Base-by-base conservation (phyloP, 2,329 filamentous ascomycete species). In the Aspergillus novofumigatus region DNA sequence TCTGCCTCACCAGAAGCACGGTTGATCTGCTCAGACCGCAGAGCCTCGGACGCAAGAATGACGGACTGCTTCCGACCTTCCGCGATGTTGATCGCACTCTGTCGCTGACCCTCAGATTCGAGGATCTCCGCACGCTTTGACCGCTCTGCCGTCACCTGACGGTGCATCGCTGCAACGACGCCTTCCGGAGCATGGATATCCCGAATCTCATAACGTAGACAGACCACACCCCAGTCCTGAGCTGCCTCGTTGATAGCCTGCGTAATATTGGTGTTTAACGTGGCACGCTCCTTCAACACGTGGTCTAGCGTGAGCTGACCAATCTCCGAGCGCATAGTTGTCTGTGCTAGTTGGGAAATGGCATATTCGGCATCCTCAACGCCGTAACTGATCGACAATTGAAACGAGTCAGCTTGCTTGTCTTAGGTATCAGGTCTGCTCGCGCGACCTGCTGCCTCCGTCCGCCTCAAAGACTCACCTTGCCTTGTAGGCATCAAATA, bases 281-380 rank as follows among this genome's bases (percentile, higher is more conserved):
- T 91, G 3, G 92, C 91, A 62, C 94, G 91, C 81, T 99, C 94
- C 75, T 97, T 97, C 57, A 99, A 84, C 48, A 99, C 94, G 77
- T 99, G 93, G 76, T 99, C 94, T 67, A 99, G 89, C 0, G 91
- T 90, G 59, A 99, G 83, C 76, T 97, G 94, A 63, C 94, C 94
- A 68, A 99, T 99, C 77, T 99, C 94, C 69, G 90, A 95, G 69
- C 94, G 91, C 94, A 99, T 99, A 0, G 94, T 97, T 10, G 94
- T 99, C 78, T 99, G 94, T 17, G 94, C 94, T 49, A 99, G 87
- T 73, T 99, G 94, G 8, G 91, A 94, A 73, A 99, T 97, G 75
- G 94, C 94, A 75, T 99, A 99, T 75, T 99, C 94, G 61, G 94
- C 93, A 72, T 99, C 94, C 78, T 99, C 94, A 32, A 99, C 94